Evolutionary conservation across 345 rosid genomes (phyloP).

Genomic region (Excoecaria cochinchinensis): DNA sequence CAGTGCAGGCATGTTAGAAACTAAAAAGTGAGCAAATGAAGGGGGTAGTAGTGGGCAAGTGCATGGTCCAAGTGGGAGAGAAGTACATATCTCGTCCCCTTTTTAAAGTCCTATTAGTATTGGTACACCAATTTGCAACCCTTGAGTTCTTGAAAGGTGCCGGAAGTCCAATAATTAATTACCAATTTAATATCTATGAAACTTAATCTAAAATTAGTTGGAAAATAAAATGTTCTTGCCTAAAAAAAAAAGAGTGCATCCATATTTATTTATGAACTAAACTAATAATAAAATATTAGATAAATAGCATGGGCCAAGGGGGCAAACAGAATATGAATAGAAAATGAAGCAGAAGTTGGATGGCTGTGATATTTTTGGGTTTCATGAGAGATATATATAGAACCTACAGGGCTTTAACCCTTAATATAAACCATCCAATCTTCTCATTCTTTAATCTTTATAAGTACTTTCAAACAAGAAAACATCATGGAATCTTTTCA

Average conservation of each 20-base stretch:
- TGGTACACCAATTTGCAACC: not conserved
- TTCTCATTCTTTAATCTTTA: constrained; percentile 3
- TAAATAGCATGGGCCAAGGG: constrained; percentile 9
- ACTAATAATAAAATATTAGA: not conserved
- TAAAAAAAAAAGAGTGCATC: too few relatives aligned
- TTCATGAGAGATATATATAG: constrained; percentile 15
- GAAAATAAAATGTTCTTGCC: too few relatives aligned
- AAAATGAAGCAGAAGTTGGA: constrained; percentile 24
- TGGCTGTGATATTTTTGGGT: constrained; percentile 24
- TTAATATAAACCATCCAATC: constrained; percentile 29
- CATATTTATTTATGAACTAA: too few relatives aligned
- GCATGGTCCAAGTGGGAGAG: not conserved
- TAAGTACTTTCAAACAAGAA: not conserved
- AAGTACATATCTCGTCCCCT: not conserved
- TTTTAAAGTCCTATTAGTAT: not conserved
- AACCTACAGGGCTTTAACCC: constrained; percentile 14
- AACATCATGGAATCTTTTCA: constrained; percentile 20
- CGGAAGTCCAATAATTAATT: not conserved
- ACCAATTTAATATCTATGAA: not conserved
- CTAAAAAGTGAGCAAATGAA: constrained; percentile 1
- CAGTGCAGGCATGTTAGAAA: constrained; percentile 9
- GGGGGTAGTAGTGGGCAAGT: constrained; percentile 26
- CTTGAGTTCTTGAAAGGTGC: constrained; percentile 8
- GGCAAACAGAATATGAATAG: constrained; percentile 38
- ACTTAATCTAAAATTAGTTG: not conserved